Percentiles rank a stretch among this genome's conserved stretches.
Evolutionary conservation across 257 asterid genomes (phyloP).

Genomic region (Fraxinus quadrangulata): DNA sequence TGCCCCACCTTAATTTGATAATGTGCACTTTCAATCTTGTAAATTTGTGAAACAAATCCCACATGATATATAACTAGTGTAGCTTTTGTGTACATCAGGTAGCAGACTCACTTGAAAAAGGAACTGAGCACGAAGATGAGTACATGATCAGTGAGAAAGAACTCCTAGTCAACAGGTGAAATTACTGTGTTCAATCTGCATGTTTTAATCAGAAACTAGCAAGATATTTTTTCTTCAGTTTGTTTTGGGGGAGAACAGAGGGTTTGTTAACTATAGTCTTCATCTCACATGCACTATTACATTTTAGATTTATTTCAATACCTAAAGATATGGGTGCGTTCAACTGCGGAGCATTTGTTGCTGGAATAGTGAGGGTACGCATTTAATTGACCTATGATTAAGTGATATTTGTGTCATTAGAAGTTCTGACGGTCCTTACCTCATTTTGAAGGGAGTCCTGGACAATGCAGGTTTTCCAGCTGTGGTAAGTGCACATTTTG

Average conservation of each 20-base stretch:
- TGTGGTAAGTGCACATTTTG: conserved; percentile 93
- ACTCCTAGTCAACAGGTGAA: conserved; percentile 86
- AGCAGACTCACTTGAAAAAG: conserved; percentile 96
- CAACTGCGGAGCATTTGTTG: conserved; percentile 97
- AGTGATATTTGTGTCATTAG: conserved; percentile 1
- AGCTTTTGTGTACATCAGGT: conserved; percentile 48
- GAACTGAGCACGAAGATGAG: conserved; percentile 98
- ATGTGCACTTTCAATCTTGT: neutral
- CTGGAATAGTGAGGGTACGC: conserved; percentile 89
- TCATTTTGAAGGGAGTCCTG: conserved; percentile 71
- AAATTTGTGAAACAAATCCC: neutral
- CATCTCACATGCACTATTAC: conserved; percentile 26
- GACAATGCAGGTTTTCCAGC: conserved; percentile 96
- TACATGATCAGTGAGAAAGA: conserved; percentile 97
- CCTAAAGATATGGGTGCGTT: conserved; percentile 99
- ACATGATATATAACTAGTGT: neutral
- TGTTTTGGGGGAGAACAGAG: neutral
- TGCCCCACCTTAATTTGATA: neutral
- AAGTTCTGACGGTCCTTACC: conserved; percentile 27
- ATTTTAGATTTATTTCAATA: conserved; percentile 77
- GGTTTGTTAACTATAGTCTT: conserved; percentile 6
- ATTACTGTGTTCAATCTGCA: conserved; percentile 1
- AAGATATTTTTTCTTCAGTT: neutral
- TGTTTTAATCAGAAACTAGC: conserved; percentile 7
- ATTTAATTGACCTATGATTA: conserved; percentile 16